phyloP scores from a whole-genome alignment of 768 basidiomycete genomes.

The Gloeophyllum trabeum region DNA sequence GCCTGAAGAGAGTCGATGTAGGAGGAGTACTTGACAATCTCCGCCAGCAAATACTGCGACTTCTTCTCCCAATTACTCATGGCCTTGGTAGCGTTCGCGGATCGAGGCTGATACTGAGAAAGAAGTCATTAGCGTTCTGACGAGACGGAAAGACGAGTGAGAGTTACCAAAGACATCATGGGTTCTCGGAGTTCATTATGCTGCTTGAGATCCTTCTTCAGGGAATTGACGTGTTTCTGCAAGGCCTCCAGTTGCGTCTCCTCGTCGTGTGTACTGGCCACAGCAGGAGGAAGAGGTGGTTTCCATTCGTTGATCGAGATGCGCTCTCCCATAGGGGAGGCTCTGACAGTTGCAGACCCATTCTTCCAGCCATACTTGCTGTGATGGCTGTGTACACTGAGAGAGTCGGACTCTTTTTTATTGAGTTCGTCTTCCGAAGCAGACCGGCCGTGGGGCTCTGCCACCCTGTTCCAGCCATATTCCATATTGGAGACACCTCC shows the following conservation, averaged over 20 bases:
- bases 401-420: constrained; percentile 42
- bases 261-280: constrained; percentile 82
- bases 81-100: constrained; percentile 65
- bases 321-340: constrained; percentile 70
- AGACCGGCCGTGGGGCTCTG: constrained; percentile 36
- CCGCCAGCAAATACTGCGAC: constrained; percentile 78
- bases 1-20: constrained; percentile 85
- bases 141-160: constrained; percentile 3
- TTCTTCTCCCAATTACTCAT: constrained; percentile 89
- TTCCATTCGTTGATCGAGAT: constrained; percentile 90
- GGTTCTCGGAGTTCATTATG: constrained; percentile 81
- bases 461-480: constrained; percentile 89
- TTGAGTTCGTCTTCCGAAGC: constrained; percentile 46
- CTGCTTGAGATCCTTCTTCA: constrained; percentile 70
- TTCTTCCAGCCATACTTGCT: constrained; percentile 70
- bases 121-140: constrained; percentile 8
- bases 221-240: constrained; percentile 61
- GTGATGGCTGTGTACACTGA: constrained; percentile 66
- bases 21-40: constrained; percentile 92
- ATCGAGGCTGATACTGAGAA: constrained; percentile 69
- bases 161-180: constrained; percentile 66
- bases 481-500: constrained; percentile 99
- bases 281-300: constrained; percentile 72
- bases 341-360: constrained; percentile 51
- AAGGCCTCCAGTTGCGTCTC: constrained; percentile 88